A percentile compares a stretch with the other conserved stretches of the same genome.
phyloP scores from a whole-genome alignment of 176 grass and related monocot species.

The Bromus sterilis region DNA sequence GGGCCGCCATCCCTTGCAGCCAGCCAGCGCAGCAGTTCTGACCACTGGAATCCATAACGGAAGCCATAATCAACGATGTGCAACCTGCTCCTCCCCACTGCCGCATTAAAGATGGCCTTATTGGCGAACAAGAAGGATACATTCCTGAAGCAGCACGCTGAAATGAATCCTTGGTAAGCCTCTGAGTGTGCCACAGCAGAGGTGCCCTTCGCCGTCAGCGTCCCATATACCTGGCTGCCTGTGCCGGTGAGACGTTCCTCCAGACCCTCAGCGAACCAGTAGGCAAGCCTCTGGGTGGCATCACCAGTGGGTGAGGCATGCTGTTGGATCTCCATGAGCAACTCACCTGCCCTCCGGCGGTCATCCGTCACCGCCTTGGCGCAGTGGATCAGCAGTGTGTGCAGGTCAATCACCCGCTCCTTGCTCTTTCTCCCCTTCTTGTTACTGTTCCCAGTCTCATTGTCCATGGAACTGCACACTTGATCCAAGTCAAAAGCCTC shows the following conservation, averaged over 20 bases:
- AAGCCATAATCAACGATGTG: constrained; percentile 45
- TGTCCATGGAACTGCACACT: not conserved
- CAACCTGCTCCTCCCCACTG: constrained; percentile 6
- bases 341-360: constrained; percentile 14
- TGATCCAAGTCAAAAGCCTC: constrained; percentile 38
- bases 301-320: constrained; percentile 36
- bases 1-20: constrained; percentile 6
- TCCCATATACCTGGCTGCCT: constrained; percentile 34
- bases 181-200: constrained; percentile 12
- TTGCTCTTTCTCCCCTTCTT: constrained; percentile 1
- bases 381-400: constrained; percentile 42
- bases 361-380: constrained; percentile 48
- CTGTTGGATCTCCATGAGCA: constrained; percentile 44
- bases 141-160: constrained; percentile 42
- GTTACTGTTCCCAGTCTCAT: not conserved
- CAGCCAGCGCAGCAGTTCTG: constrained; percentile 21
- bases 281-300: constrained; percentile 45
- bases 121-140: constrained; percentile 24
- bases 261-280: constrained; percentile 48
- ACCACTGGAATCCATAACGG: constrained; percentile 44
- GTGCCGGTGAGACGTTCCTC: constrained; percentile 39
- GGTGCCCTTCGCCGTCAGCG: constrained; percentile 12
- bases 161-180: constrained; percentile 36
- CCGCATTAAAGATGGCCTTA: constrained; percentile 34
- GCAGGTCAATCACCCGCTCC: constrained; percentile 34